Evolutionary conservation across 371 early-diverging fungal genomes (phyloP).

Genomic region (Rhizopus stolonifer): DNA sequence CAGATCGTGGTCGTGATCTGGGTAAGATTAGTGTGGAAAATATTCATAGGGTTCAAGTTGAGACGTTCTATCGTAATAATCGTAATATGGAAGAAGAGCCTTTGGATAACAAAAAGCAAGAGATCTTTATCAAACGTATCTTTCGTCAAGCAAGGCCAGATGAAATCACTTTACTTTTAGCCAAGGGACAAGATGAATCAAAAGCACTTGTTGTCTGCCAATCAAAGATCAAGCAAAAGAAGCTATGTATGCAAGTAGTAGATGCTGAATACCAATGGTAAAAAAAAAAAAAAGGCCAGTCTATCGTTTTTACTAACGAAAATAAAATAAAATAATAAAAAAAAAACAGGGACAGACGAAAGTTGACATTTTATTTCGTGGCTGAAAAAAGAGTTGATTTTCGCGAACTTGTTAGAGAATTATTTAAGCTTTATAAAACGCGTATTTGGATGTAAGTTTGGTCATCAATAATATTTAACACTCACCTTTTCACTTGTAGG

Average conservation of each 20-base stretch:
- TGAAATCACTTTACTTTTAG: slow-evolving; percentile 77
- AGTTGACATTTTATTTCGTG: slow-evolving; percentile 93
- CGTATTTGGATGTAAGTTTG: slow-evolving; percentile 96
- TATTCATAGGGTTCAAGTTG: slow-evolving; percentile 20
- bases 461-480: neutral
- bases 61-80: slow-evolving; percentile 17
- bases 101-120: slow-evolving; percentile 70
- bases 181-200: slow-evolving; percentile 88
- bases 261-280: slow-evolving; percentile 98
- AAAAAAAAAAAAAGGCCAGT: too few species aligned
- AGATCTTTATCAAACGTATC: slow-evolving; percentile 58
- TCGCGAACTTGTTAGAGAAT: slow-evolving; percentile 95
- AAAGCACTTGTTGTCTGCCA: slow-evolving; percentile 91
- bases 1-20: slow-evolving; percentile 94
- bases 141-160: slow-evolving; percentile 76
- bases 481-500: neutral
- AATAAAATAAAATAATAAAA: neutral
- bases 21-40: slow-evolving; percentile 69
- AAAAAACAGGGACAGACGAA: slow-evolving; percentile 83
- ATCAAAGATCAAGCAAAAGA: slow-evolving; percentile 84
- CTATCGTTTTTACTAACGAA: neutral
- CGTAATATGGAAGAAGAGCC: slow-evolving; percentile 29
- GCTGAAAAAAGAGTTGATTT: slow-evolving; percentile 98
- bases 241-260: slow-evolving; percentile 92
- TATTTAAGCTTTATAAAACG: slow-evolving; percentile 98